Percentiles rank a stretch among this genome's conserved stretches.
phyloP scores from a whole-genome alignment of 78 protist species.

The Parvularia atlantis region DNA sequence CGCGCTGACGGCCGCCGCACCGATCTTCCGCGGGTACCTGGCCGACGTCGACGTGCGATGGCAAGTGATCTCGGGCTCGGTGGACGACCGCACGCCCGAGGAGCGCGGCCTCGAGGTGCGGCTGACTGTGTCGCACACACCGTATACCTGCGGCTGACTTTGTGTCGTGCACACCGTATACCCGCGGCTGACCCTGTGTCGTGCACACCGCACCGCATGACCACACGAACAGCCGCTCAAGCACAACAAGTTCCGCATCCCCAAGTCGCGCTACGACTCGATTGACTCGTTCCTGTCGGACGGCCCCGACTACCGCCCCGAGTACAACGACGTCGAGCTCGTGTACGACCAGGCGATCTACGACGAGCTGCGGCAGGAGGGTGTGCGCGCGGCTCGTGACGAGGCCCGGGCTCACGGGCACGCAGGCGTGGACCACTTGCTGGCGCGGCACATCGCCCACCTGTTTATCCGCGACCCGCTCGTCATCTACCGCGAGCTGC shows the following conservation, averaged over 20 bases:
- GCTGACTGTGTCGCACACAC: neutral
- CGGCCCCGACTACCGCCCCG: neutral
- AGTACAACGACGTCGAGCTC: slow-evolving; percentile 55
- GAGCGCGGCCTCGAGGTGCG: slow-evolving; percentile 45
- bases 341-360: slow-evolving; percentile 30
- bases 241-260: slow-evolving; percentile 16
- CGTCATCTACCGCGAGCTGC: slow-evolving; percentile 65
- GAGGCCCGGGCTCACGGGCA: neutral
- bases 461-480: slow-evolving; percentile 92
- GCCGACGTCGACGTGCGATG: slow-evolving; percentile 87
- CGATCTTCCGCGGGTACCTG: slow-evolving; percentile 73
- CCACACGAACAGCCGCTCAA: slow-evolving; percentile 17
- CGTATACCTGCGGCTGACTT: too few relatives aligned
- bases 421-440: slow-evolving; percentile 44
- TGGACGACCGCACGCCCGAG: slow-evolving; percentile 81
- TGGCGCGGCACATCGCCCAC: slow-evolving; percentile 84
- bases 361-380: slow-evolving; percentile 40
- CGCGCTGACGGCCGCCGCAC: slow-evolving; percentile 76
- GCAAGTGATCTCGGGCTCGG: slow-evolving; percentile 75
- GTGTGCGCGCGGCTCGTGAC: neutral
- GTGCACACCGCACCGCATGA: neutral
- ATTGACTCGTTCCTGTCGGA: slow-evolving; percentile 43
- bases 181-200: neutral
- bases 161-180: neutral
- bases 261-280: slow-evolving; percentile 78